Evolutionary conservation across 1,284 basidiomycete genomes (phyloP), one percentile per base, ranked within the genome.

Genomic region (Fomitopsis palustris): DNA sequence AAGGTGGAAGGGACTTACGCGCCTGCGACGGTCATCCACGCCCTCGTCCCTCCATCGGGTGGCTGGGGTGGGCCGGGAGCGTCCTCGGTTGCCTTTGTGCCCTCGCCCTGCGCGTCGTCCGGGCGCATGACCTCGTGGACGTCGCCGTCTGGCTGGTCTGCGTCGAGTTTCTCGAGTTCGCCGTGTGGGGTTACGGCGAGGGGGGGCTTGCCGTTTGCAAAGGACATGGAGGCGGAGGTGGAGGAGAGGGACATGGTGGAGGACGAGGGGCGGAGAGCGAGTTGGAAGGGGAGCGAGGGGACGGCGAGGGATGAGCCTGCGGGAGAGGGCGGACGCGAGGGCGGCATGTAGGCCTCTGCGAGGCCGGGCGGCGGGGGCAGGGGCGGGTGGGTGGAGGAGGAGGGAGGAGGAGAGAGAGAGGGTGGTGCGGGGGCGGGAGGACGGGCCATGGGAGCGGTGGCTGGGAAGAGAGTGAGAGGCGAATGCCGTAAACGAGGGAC

Each of bases 21-120:
- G 55, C 65, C 65, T 7, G 52, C 47, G 14, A 67, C 56, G 9
- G 61, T 64, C 9, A 58, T 38, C 65, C 65, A 67, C 2, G 56
- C 65, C 23, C 35, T 23, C 21, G 59, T 29, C 12, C 65, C 65
- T 12, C 64, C 65, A 35, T 67, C 65, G 14, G 64, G 65, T 1
- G 58, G 58, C 35, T 7, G 45, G 12, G 45, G 45, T 17, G 45
- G 45, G 5, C 21, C 25, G 10, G 16, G 6, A 5, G 29, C 10
- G n/a, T 27, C 49, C 31, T 52, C 49, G 31, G 8, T 6, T 2
- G 16, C 31, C 17, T 33, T 37, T 31, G 31, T 19, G 45, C 8
- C 45, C 9, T 35, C 45, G 45, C 31, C 25, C 31, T 4, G 9
- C 31, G 33, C 31, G 49, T 9, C 17, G n/a, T 31, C 2, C 31